A percentile compares a stretch with the other conserved stretches of the same genome.
Evolutionary conservation across 2,329 filamentous ascomycete genomes (phyloP).

Genomic region (Dactylonectria macrodidyma): DNA sequence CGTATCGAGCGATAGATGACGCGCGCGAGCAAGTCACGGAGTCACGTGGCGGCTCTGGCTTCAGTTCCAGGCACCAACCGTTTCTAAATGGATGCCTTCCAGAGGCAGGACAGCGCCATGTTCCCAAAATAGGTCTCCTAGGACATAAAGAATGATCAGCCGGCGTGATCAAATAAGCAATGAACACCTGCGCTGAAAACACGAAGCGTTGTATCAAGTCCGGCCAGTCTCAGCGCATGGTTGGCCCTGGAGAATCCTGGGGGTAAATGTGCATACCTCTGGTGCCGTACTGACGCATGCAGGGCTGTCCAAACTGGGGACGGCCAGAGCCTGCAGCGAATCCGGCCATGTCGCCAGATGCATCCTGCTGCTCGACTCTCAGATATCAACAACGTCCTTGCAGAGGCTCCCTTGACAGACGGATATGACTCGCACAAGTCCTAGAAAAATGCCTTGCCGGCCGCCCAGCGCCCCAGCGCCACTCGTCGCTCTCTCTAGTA

Average conservation of each 20-base stretch:
- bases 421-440: slow-evolving; percentile 5
- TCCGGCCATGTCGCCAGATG: slow-evolving; percentile 4
- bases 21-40: slow-evolving; percentile 41
- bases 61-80: slow-evolving; percentile 23
- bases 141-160: neutral
- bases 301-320: neutral
- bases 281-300: slow-evolving; percentile 9
- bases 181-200: neutral
- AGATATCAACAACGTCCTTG: neutral
- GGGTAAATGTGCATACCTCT: slow-evolving; percentile 1
- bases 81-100: slow-evolving; percentile 20
- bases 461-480: slow-evolving; percentile 4
- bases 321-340: neutral
- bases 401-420: neutral
- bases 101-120: slow-evolving; percentile 9
- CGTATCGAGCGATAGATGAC: slow-evolving; percentile 14
- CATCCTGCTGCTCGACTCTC: neutral
- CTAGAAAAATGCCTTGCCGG: slow-evolving; percentile 5
- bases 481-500: slow-evolving; percentile 20
- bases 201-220: slow-evolving; percentile 8
- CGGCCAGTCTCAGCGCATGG: neutral
- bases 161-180: slow-evolving; percentile 6
- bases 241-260: neutral
- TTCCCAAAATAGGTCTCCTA: slow-evolving; percentile 11
- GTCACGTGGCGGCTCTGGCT: slow-evolving; percentile 42